Evolutionary conservation across 768 basidiomycete genomes (phyloP).

Genomic region (Cystofilobasidium macerans): DNA sequence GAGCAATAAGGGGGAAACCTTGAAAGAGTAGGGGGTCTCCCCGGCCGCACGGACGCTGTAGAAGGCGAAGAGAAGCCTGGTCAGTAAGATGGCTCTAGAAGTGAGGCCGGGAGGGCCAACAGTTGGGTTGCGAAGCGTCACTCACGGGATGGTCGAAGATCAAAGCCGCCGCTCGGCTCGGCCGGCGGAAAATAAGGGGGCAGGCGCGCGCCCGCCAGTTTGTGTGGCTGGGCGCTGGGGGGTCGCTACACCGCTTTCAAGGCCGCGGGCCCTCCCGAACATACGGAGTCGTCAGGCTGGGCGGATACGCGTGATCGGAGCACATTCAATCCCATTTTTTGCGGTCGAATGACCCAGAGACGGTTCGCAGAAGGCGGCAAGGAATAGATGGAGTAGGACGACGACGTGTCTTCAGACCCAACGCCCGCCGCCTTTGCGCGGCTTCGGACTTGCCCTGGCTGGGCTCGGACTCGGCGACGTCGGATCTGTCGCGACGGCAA

Average conservation of each 20-base stretch:
- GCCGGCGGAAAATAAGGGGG: background rate
- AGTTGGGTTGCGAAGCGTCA: background rate
- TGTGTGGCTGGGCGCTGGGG: background rate
- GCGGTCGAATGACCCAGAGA: no score
- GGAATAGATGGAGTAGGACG: background rate
- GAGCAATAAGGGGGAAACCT: constrained; percentile 4
- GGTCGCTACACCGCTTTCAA: no score
- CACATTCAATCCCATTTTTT: no score
- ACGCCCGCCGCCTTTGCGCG: background rate
- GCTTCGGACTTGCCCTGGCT: background rate
- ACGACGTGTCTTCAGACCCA: background rate
- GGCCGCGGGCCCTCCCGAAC: no score
- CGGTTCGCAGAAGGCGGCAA: no score
- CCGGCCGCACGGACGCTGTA: constrained; percentile 10
- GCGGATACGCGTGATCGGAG: no score
- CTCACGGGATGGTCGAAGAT: background rate
- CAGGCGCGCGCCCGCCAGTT: background rate
- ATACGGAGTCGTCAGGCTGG: no score
- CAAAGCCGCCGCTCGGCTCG: background rate
- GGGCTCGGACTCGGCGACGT: background rate
- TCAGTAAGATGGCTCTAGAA: background rate
- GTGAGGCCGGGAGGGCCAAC: background rate
- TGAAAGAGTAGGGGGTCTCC: constrained; percentile 1
- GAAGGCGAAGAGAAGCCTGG: background rate
- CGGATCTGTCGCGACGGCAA: background rate